Evolutionary conservation across 768 basidiomycete species (phyloP).

Genomic region (Vishniacozyma victoriae): DNA sequence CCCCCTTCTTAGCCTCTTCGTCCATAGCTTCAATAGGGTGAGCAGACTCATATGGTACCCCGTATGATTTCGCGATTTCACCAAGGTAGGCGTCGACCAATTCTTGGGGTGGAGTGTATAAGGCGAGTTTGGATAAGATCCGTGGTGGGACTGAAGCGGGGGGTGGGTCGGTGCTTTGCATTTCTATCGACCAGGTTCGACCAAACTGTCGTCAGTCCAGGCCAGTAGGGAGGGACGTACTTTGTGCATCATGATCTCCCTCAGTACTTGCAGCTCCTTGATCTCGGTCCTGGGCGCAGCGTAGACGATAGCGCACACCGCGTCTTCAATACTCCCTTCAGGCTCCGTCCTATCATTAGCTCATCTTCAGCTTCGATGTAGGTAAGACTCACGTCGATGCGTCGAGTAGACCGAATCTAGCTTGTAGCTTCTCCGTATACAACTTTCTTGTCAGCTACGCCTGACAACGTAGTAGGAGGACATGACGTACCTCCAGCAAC

Average conservation of each 20-base stretch:
- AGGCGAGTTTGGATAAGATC: conserved; percentile 65
- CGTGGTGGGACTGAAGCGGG: conserved; percentile 75
- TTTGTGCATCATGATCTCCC: conserved; percentile 93
- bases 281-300: conserved; percentile 87
- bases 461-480: neutral
- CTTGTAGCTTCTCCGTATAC: conserved; percentile 87
- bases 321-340: conserved; percentile 79
- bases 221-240: no score
- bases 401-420: conserved; percentile 86
- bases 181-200: conserved; percentile 75
- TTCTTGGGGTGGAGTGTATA: conserved; percentile 63
- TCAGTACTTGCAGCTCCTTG: conserved; percentile 81
- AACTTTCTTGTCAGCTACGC: conserved; percentile 49
- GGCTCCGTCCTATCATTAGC: conserved; percentile 57
- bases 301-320: conserved; percentile 78
- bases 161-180: conserved; percentile 67
- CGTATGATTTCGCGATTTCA: conserved; percentile 86
- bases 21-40: conserved; percentile 5
- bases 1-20: conserved; percentile 2
- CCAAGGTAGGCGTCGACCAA: conserved; percentile 81
- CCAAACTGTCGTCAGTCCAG: conserved; percentile 63
- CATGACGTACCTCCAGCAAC: conserved; percentile 59
- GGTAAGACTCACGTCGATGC: conserved; percentile 56
- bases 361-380: neutral
- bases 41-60: conserved; percentile 61